A percentile compares a stretch with the other conserved stretches of the same genome.
These are phyloP conservation scores for Chloranthus sessilifolius DNA, from an alignment of 164 flowering plant genomes.

Conservation along the genomic window DNA sequence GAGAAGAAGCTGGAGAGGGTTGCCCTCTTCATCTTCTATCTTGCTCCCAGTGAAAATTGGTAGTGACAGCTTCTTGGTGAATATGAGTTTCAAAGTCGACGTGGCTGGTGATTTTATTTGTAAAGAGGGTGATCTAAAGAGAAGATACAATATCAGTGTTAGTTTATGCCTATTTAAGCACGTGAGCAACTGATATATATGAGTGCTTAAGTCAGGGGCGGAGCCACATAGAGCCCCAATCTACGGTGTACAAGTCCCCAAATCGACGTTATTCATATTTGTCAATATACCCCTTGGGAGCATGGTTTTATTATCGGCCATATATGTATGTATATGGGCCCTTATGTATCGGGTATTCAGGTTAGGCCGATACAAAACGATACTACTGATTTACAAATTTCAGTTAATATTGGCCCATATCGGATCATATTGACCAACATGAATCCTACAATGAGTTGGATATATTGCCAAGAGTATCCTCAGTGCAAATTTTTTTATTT, in stretches of 20 bases:
- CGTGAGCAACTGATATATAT: background rate
- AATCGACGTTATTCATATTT: background rate
- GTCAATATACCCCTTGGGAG: background rate
- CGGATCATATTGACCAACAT: no score
- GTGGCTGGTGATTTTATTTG: slow-evolving; percentile 39
- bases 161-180: no score
- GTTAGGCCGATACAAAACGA: no score
- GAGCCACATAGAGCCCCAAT: background rate
- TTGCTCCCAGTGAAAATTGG: slow-evolving; percentile 68
- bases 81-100: slow-evolving; percentile 34
- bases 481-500: no score
- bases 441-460: no score
- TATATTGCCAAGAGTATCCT: no score
- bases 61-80: slow-evolving; percentile 34
- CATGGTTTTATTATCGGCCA: no score
- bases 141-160: no score
- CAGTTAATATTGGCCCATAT: no score
- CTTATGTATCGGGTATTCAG: no score
- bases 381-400: no score
- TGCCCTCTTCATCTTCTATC: slow-evolving; percentile 30
- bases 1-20: slow-evolving; percentile 34
- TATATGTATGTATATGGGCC: no score
- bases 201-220: background rate
- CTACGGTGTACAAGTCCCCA: background rate
- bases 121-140: slow-evolving; percentile 34